Evolutionary conservation across 768 basidiomycete genomes (phyloP), one percentile per base, ranked within the genome.

Genomic region (Paxillus involutus): DNA sequence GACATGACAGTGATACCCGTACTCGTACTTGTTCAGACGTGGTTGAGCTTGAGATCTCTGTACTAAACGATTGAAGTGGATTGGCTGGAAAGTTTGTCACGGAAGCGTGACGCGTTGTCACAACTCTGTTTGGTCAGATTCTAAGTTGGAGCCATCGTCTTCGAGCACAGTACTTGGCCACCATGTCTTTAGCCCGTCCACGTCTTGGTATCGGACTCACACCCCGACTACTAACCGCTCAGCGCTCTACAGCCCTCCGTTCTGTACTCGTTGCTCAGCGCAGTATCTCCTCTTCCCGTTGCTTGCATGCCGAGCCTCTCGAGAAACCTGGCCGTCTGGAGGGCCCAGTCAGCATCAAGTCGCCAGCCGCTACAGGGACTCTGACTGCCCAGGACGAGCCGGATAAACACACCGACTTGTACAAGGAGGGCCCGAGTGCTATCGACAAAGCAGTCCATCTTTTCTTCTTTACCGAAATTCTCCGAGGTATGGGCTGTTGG

Each of bases 401-500:
- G 0, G 84, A 77, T 40, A 80, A 80, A 44, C 77, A 83, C 60
- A 64, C 82, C 5, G 77, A 91, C 63, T 82, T 85, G 41, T 94
- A 91, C 77, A 80, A 81, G 65, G 78, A 75, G 51, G 94, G 94
- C 0, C 91, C 89, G 13, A 88, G 87, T 70, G 94, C 97, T 43
- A 79, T 99, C 46, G 94, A 98, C 79, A 98, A 98, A 73, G 95
- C 95, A 45, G 88, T 91, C 41, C 89, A 94, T 70, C 69, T 97
- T 46, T 98, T 98, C 82, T 98, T 99, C 83, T 94, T 99, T 71
- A 98, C 96, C 54, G 97, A 99, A 75, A 97, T 99, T 63, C 75
- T 96, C 67, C 80, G 96, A 81, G 96, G 96, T 94, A 63, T 53
- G 85, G 36, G 1, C 19, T 33, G 41, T 41, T 42, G 32, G 40